Evolutionary conservation across 1,284 basidiomycete species (phyloP).

Genomic region (Cutaneotrichosporon sp.): DNA sequence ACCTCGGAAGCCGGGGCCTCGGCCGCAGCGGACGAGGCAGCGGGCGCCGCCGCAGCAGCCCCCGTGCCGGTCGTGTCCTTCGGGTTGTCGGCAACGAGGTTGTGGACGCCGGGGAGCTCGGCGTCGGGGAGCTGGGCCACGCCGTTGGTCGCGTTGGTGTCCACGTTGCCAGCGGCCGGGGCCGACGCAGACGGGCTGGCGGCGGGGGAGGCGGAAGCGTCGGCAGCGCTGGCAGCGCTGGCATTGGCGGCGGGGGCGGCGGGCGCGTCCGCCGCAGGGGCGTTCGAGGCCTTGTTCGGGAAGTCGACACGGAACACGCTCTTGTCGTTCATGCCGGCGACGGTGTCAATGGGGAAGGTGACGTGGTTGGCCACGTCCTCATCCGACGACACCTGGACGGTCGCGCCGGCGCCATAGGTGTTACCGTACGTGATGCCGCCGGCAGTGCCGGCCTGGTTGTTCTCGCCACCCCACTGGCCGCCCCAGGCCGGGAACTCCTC

Average conservation of each 20-base stretch:
- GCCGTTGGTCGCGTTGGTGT: neutral
- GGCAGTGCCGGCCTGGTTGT: neutral
- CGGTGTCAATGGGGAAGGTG: neutral
- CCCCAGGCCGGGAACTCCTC: neutral
- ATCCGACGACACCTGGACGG: neutral
- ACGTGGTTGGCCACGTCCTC: neutral
- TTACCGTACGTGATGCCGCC: neutral
- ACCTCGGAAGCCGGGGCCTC: neutral
- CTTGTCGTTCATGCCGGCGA: neutral
- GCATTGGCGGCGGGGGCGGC: neutral
- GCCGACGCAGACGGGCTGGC: neutral
- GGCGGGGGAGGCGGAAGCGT: neutral
- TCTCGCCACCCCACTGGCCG: conserved; percentile 2
- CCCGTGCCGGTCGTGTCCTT: neutral
- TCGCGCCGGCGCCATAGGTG: neutral
- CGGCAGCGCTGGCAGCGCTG: neutral
- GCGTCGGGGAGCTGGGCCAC: neutral
- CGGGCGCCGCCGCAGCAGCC: neutral
- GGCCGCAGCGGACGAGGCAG: neutral
- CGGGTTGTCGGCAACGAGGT: neutral
- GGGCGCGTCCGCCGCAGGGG: neutral
- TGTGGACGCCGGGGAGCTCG: neutral
- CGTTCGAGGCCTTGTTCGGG: neutral
- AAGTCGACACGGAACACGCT: neutral
- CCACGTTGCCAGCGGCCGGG: neutral